These are phyloP conservation scores for Hypoxylon sp. DNA, from an alignment of 2,329 filamentous ascomycete species.

Conservation along the genomic window DNA sequence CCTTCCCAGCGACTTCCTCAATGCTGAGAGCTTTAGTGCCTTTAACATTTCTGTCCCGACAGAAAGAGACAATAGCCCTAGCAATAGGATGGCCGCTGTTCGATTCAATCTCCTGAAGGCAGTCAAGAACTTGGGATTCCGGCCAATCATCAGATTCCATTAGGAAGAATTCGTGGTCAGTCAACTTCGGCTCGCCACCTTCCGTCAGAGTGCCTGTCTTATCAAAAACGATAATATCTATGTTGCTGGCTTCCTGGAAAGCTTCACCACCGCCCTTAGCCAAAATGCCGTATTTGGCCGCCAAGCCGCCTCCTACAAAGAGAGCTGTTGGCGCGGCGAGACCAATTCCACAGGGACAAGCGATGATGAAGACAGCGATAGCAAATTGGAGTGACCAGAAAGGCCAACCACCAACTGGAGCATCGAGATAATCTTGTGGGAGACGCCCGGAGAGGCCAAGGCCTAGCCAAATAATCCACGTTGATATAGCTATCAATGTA, in stretches of 20 bases:
- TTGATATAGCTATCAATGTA: slow-evolving; percentile 15
- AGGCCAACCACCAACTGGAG: slow-evolving; percentile 14
- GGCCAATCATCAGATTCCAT: slow-evolving; percentile 7
- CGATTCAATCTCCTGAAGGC: slow-evolving; percentile 12
- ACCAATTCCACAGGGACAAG: slow-evolving; percentile 23
- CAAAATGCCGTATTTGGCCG: slow-evolving; percentile 18
- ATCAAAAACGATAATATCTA: slow-evolving; percentile 22
- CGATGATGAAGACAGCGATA: slow-evolving; percentile 20
- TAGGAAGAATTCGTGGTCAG: slow-evolving; percentile 14
- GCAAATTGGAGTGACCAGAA: slow-evolving; percentile 29
- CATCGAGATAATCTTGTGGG: slow-evolving; percentile 18
- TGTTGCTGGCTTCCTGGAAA: slow-evolving; percentile 21
- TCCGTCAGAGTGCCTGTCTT: slow-evolving; percentile 25
- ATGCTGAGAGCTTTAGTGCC: neutral
- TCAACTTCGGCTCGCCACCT: slow-evolving; percentile 19
- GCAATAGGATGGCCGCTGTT: slow-evolving; percentile 22
- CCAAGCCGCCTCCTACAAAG: slow-evolving; percentile 13
- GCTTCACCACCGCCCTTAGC: slow-evolving; percentile 24
- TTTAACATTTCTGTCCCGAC: neutral
- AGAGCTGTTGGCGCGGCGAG: slow-evolving; percentile 23
- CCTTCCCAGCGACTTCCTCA: slow-evolving; percentile 15
- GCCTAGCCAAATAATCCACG: slow-evolving; percentile 19
- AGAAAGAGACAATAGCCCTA: slow-evolving; percentile 14
- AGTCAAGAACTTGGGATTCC: slow-evolving; percentile 4
- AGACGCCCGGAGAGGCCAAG: slow-evolving; percentile 20